Evolutionary conservation across 257 asterid genomes (phyloP), one percentile per base, ranked within the genome.

Genomic region (Solanum pimpinellifolium): DNA sequence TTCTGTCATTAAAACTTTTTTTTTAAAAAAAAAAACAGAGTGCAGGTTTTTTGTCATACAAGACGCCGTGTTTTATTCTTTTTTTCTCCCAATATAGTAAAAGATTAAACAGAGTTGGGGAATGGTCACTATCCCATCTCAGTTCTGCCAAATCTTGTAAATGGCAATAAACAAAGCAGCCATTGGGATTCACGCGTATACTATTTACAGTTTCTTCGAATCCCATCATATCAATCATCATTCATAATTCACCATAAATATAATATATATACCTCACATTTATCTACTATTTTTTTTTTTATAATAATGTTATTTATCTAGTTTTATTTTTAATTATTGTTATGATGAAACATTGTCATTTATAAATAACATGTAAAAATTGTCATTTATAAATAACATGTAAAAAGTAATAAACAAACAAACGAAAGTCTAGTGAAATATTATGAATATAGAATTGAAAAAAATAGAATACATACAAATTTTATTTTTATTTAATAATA

Each of bases 361-460:
- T 12, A 27, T 27, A 25, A 6, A 66, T 3, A 66, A 27, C n/a
- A 52, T 2, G 11, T 2, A n/a, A 12, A 56, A 5, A 56, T 66
- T 66, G 1, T 29, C 6, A 11, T 6, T 0, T 12, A 27, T 27
- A 25, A 6, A 66, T 3, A 66, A 27, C n/a, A 52, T 2, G 11
- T 2, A n/a, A 12, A 56, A 5, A 56, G 11, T 62, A n/a, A n/a
- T 27, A 25, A 66, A 66, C 20, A 27, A 66, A 25, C 10, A 66
- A 66, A 27, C 2, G 7, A 20, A 68, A 27, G n/a, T 27, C 2
- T 27, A 68, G 11, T 66, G 0, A 66, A 66, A 25, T 27, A 0
- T 12, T 10, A 66, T 0, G 5, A 66, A 68, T 8, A 13, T 23
- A 13, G 0, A 2, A 3, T 2, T 15, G 0, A 2, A 12, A 6